Conservation (phyloP, 169 alveolate species). For the Eimeria maxima region DNA sequence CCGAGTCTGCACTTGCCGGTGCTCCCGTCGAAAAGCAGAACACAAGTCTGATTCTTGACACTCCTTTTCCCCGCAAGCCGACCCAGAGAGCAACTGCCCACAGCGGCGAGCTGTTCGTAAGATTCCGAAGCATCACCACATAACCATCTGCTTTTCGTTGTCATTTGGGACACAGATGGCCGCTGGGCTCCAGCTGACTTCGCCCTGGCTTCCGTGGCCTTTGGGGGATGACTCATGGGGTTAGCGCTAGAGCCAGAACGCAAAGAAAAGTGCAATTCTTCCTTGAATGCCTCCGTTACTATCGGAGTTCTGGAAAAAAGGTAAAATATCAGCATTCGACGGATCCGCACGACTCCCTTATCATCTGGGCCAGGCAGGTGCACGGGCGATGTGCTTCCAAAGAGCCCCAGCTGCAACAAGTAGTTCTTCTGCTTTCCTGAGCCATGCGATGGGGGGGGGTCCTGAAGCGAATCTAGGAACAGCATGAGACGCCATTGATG, state of each 20-base stretch:
- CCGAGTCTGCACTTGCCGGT: constrained; percentile 78
- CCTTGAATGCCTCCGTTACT: constrained; percentile 46
- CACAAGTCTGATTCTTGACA: constrained; percentile 80
- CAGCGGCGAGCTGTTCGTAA: constrained; percentile 53
- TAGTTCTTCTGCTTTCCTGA: constrained; percentile 7
- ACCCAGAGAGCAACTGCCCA: constrained; percentile 81
- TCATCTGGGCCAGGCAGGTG: constrained; percentile 56
- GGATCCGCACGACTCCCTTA: constrained; percentile 66
- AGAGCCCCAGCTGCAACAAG: constrained; percentile 48
- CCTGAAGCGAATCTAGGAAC: constrained; percentile 81
- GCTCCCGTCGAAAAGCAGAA: constrained; percentile 67
- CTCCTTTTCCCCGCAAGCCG: constrained; percentile 70
- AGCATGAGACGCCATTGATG: constrained; percentile 85
- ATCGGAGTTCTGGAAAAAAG: constrained; percentile 65
- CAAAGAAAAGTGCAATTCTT: constrained; percentile 60
- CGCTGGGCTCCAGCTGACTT: constrained; percentile 51
- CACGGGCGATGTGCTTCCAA: constrained; percentile 73
- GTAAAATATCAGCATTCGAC: constrained; percentile 78
- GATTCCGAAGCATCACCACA: constrained; percentile 26
- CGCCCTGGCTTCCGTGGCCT: constrained; percentile 9
- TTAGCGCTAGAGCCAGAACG: background rate
- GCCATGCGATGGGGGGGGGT: constrained; percentile 37
- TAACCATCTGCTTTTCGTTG: background rate
- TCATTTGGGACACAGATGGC: background rate
- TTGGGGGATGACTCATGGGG: background rate